Percentiles rank a stretch among this genome's conserved stretches.
Conservation (phyloP, 768 basidiomycete species). For the Cystofilobasidium capitatum region DNA sequence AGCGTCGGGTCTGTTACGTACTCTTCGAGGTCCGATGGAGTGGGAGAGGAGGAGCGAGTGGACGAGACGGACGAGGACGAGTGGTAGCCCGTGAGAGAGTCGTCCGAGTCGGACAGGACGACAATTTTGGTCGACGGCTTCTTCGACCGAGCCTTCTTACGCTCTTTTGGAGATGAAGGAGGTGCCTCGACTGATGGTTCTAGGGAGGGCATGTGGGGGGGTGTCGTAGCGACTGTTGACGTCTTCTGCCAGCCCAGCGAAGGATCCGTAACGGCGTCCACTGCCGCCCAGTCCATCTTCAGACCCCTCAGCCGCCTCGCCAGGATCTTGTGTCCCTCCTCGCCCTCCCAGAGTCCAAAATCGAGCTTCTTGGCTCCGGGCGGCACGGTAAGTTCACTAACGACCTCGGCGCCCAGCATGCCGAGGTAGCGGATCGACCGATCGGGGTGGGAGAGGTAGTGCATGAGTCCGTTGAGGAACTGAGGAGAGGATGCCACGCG, state of each 20-base stretch:
- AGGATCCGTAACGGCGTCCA: not conserved
- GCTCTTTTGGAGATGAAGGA: conserved; percentile 44
- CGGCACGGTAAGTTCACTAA: conserved; percentile 30
- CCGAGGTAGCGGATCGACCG: conserved; percentile 70
- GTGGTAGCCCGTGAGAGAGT: conserved; percentile 68
- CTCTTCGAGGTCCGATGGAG: conserved; percentile 67
- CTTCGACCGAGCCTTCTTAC: conserved; percentile 28
- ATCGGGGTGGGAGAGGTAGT: conserved; percentile 70
- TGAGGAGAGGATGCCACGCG: conserved; percentile 22
- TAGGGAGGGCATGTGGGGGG: no score
- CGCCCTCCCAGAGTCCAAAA: conserved; percentile 75
- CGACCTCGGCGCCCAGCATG: conserved; percentile 79
- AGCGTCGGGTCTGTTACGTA: conserved; percentile 78
- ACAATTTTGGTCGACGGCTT: conserved; percentile 34
- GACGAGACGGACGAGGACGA: conserved; percentile 49
- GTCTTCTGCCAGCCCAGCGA: not conserved
- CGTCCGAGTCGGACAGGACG: conserved; percentile 65
- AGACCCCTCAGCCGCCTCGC: conserved; percentile 49
- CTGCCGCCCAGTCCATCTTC: conserved; percentile 26
- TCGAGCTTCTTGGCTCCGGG: conserved; percentile 50
- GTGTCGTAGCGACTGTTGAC: no score
- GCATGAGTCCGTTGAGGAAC: conserved; percentile 20
- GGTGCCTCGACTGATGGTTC: no score
- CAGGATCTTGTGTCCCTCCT: conserved; percentile 57
- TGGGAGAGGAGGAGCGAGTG: conserved; percentile 68